Percentiles rank a stretch among this genome's conserved stretches.
phyloP scores from a whole-genome alignment of 2,329 filamentous ascomycete genomes.

The Phialophora macrospora region DNA sequence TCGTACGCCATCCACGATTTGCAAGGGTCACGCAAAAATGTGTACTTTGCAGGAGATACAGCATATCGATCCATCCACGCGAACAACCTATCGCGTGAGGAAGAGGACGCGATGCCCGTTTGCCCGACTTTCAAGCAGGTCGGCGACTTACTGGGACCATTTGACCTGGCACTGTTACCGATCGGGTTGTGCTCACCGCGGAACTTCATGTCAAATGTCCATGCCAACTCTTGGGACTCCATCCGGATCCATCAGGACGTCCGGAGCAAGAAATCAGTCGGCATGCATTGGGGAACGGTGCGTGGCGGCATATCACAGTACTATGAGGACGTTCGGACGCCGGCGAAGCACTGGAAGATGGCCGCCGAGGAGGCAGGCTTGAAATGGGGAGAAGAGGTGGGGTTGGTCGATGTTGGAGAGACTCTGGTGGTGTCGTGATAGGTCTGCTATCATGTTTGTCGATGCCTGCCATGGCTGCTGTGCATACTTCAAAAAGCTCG shows the following conservation, averaged over 20 bases:
- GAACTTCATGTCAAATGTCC: conserved; percentile 52
- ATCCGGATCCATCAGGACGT: conserved; percentile 56
- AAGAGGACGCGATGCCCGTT: conserved; percentile 45
- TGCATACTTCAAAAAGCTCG: background rate
- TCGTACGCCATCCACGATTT: conserved; percentile 51
- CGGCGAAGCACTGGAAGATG: conserved; percentile 52
- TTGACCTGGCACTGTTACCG: conserved; percentile 56
- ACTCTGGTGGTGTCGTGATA: conserved; percentile 45
- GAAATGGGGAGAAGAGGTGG: conserved; percentile 47
- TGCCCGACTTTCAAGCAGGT: conserved; percentile 57
- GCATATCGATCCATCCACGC: conserved; percentile 50
- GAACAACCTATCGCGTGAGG: conserved; percentile 28
- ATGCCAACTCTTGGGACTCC: conserved; percentile 56
- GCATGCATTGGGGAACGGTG: conserved; percentile 58
- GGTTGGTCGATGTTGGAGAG: conserved; percentile 54
- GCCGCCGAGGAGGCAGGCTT: conserved; percentile 51
- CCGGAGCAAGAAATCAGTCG: conserved; percentile 54
- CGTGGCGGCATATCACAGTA: conserved; percentile 47
- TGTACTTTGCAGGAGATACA: conserved; percentile 56
- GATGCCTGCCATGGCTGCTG: background rate
- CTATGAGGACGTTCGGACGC: conserved; percentile 58
- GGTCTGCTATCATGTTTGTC: background rate
- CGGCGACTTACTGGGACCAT: conserved; percentile 53
- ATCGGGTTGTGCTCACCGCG: conserved; percentile 56
- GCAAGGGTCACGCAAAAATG: conserved; percentile 20